phyloP scores from a whole-genome alignment of 2,329 filamentous ascomycete species.

The Colletotrichum aenigma region DNA sequence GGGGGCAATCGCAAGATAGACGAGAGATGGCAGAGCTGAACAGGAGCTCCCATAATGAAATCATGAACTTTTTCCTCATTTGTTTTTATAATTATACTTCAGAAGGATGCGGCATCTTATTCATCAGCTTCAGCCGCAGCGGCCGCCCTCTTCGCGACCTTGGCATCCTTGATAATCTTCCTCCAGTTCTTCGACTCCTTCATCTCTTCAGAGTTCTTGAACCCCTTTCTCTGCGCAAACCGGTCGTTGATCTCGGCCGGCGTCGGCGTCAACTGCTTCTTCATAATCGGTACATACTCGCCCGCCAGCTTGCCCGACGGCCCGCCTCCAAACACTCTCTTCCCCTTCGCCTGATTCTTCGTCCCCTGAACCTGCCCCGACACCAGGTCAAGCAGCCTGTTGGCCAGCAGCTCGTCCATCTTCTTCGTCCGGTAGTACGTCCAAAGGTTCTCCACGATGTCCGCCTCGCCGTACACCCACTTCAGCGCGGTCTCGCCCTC shows the following conservation, averaged over 20 bases:
- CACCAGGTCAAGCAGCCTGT: slow-evolving; percentile 71
- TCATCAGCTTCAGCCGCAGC: slow-evolving; percentile 1
- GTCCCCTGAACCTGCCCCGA: slow-evolving; percentile 35
- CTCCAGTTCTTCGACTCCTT: slow-evolving; percentile 24
- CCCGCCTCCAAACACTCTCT: slow-evolving; percentile 59
- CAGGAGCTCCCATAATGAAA: not conserved
- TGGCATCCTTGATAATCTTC: slow-evolving; percentile 10
- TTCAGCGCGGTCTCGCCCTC: slow-evolving; percentile 60
- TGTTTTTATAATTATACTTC: not conserved
- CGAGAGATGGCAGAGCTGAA: slow-evolving; percentile 27
- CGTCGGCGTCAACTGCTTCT: slow-evolving; percentile 51
- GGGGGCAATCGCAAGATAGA: slow-evolving; percentile 22
- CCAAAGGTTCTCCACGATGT: slow-evolving; percentile 78
- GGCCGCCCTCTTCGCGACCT: not conserved
- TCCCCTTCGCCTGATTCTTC: slow-evolving; percentile 11
- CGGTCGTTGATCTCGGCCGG: slow-evolving; percentile 63
- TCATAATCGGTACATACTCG: slow-evolving; percentile 59
- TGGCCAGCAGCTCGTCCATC: slow-evolving; percentile 87
- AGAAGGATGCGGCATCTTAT: not conserved
- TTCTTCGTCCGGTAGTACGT: slow-evolving; percentile 81
- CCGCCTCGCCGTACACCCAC: slow-evolving; percentile 77
- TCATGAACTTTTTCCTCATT: not conserved
- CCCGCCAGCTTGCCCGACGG: slow-evolving; percentile 55
- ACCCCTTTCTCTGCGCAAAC: slow-evolving; percentile 67
- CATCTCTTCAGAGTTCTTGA: slow-evolving; percentile 55